phyloP scores from a whole-genome alignment of 176 grass and related monocot species.

The Triticum turgidum region DNA sequence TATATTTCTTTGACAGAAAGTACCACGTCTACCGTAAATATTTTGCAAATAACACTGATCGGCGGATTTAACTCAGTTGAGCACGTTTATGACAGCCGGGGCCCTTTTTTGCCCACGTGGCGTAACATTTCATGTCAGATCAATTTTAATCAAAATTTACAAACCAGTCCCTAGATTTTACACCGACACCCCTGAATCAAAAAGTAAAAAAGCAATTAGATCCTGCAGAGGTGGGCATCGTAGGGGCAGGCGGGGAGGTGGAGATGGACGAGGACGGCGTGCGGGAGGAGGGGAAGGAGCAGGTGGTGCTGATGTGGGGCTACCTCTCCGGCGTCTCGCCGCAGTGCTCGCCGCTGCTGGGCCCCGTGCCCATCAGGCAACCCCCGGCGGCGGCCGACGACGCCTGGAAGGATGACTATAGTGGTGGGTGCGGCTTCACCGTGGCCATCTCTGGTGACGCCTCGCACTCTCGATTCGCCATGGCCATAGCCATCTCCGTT shows the following conservation, averaged over 20 bases:
- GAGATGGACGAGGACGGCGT: constrained; percentile 41
- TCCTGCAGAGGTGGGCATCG: background rate
- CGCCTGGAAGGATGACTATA: constrained; percentile 74
- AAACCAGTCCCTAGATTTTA: too few species aligned
- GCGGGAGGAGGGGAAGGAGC: constrained; percentile 38
- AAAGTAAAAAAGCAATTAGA: too few species aligned
- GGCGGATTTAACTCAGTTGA: too few species aligned
- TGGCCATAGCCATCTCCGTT: constrained; percentile 87
- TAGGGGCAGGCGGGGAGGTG: constrained; percentile 31
- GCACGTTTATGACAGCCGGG: too few species aligned
- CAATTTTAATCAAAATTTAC: too few species aligned
- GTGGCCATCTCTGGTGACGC: constrained; percentile 86
- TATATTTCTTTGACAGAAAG: too few species aligned
- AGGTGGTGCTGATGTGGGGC: constrained; percentile 91
- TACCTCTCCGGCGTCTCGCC: constrained; percentile 87
- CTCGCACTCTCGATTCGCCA: background rate
- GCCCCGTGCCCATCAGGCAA: constrained; percentile 61
- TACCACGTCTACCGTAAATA: too few species aligned
- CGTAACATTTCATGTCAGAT: too few species aligned
- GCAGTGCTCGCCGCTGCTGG: constrained; percentile 84
- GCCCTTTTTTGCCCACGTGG: too few species aligned
- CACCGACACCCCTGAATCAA: too few species aligned
- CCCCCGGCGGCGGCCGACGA: constrained; percentile 55
- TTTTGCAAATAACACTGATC: too few species aligned
- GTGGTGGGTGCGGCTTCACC: constrained; percentile 91